phyloP scores from a whole-genome alignment of 306 rosid genomes.

The Begonia masoniana region DNA sequence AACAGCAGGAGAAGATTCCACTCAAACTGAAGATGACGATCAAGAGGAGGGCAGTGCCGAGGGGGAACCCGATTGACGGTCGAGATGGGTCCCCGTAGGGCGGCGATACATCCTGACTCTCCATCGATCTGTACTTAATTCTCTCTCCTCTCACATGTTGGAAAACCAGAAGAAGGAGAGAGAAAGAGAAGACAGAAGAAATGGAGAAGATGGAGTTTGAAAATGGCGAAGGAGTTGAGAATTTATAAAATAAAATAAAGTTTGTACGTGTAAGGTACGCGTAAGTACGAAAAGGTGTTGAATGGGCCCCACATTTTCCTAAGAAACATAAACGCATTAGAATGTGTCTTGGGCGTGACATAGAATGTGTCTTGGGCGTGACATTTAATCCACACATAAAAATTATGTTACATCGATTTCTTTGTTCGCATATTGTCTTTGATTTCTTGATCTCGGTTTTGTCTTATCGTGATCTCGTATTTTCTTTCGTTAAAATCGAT shows the following conservation, averaged over 20 bases:
- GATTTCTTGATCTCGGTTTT: no score
- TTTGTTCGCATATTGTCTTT: no score
- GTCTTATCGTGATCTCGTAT: no score
- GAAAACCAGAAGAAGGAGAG: neutral
- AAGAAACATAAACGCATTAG: no score
- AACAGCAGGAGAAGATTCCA: conserved; percentile 93
- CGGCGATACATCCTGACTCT: conserved; percentile 53
- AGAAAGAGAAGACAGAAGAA: no score
- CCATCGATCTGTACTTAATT: conserved; percentile 24
- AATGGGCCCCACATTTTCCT: conserved; percentile 5
- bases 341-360: no score
- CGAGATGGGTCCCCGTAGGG: conserved; percentile 56
- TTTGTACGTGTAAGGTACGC: conserved; percentile 12
- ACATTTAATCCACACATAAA: no score
- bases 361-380: no score
- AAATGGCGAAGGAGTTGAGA: neutral
- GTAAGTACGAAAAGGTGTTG: conserved; percentile 4
- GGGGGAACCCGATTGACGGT: conserved; percentile 84
- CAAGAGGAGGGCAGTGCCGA: conserved; percentile 83
- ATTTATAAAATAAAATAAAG: neutral
- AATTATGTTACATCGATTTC: no score
- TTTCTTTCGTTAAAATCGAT: no score
- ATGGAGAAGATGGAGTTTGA: neutral
- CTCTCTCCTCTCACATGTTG: conserved; percentile 36
- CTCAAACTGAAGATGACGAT: conserved; percentile 80